Evolutionary conservation across 805 yeast genomes (phyloP).

Genomic region (Candida coquimbonensis): DNA sequence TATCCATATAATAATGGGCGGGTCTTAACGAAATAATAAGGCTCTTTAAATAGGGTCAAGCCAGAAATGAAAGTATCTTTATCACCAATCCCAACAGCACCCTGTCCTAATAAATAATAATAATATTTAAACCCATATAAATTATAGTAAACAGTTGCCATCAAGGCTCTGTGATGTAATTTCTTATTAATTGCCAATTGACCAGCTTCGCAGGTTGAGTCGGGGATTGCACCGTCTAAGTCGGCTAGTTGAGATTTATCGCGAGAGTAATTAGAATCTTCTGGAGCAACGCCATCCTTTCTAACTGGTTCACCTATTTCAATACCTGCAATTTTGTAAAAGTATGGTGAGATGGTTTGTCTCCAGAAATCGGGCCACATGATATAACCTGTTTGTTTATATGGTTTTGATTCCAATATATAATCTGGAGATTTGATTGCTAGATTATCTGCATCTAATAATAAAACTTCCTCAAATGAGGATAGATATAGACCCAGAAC

Average conservation of each 20-base stretch:
- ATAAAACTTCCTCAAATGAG: constrained; percentile 37
- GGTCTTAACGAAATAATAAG: constrained; percentile 21
- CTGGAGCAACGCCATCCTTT: constrained; percentile 27
- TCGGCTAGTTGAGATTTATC: constrained; percentile 41
- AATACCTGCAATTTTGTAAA: constrained; percentile 45
- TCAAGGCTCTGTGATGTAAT: constrained; percentile 48
- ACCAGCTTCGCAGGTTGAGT: constrained; percentile 69
- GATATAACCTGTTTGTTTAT: constrained; percentile 38
- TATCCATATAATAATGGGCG: constrained; percentile 22
- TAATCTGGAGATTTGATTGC: constrained; percentile 40
- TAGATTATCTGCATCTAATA: constrained; percentile 42
- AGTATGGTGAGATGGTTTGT: constrained; percentile 56
- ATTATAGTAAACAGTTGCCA: constrained; percentile 60
- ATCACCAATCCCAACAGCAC: constrained; percentile 75
- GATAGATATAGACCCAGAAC: constrained; percentile 38
- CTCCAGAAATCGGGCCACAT: constrained; percentile 71
- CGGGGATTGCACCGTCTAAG: constrained; percentile 58
- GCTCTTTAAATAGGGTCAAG: constrained; percentile 19
- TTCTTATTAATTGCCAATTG: constrained; percentile 58
- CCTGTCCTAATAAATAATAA: constrained; percentile 67
- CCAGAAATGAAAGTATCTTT: constrained; percentile 58
- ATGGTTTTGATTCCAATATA: constrained; percentile 40
- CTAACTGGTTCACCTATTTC: constrained; percentile 33
- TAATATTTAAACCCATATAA: constrained; percentile 59
- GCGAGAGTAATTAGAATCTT: constrained; percentile 30